These are phyloP conservation scores for Ramalina peruviana DNA, from an alignment of 495 filamentous ascomycete species.

Conservation along the genomic window DNA sequence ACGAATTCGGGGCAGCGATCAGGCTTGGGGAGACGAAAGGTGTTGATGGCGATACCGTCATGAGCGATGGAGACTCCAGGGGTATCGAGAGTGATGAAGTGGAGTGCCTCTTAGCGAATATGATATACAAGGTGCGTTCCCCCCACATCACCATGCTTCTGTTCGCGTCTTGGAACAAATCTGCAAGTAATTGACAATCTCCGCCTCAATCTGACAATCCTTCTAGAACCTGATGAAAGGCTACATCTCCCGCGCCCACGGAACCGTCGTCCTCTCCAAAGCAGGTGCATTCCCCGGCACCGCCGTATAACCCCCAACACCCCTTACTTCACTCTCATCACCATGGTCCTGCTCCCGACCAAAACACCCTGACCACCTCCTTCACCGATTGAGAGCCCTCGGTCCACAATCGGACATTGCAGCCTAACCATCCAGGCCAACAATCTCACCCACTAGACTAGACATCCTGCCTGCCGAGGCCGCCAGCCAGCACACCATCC, in stretches of 20 bases:
- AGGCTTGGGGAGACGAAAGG: slow-evolving; percentile 35
- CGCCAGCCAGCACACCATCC: not conserved
- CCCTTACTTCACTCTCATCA: not conserved
- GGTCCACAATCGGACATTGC: not conserved
- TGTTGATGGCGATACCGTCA: slow-evolving; percentile 57
- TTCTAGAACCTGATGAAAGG: slow-evolving; percentile 84
- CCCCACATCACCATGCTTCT: not conserved
- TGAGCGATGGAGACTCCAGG: slow-evolving; percentile 84
- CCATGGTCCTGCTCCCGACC: not conserved
- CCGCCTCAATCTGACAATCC: not conserved
- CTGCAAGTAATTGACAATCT: not conserved
- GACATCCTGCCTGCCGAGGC: not conserved
- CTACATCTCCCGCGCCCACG: slow-evolving; percentile 83
- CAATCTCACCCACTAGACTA: not conserved
- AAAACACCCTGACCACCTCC: not conserved
- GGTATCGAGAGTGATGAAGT: slow-evolving; percentile 69
- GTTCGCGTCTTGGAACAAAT: not conserved
- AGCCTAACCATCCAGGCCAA: not conserved
- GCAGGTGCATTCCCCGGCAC: slow-evolving; percentile 91
- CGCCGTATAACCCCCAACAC: slow-evolving; percentile 45
- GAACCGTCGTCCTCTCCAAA: slow-evolving; percentile 83
- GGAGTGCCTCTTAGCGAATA: slow-evolving; percentile 83
- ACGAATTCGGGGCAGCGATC: slow-evolving; percentile 60
- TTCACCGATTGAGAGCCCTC: not conserved
- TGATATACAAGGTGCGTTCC: slow-evolving; percentile 84